Conservation (phyloP, 192 early-diverging fungal species). For the Thamnidium elegans region DNA sequence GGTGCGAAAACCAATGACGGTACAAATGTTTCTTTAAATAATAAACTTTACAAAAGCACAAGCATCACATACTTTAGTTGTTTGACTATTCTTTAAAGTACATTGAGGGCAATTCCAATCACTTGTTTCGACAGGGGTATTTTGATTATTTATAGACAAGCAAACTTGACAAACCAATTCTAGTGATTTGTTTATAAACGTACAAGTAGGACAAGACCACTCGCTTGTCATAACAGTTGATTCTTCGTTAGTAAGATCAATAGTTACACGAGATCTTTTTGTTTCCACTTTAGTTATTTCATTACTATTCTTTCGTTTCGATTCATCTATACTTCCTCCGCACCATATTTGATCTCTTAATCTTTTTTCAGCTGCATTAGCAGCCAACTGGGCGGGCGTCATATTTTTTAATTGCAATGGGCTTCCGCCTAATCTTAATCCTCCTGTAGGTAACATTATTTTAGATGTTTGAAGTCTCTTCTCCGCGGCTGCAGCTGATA, state of each 20-base stretch:
- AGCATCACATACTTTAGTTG: constrained; percentile 6
- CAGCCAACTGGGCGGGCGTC: constrained; percentile 60
- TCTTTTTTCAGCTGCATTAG: constrained; percentile 65
- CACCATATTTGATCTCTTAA: constrained; percentile 66
- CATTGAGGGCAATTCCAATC: background rate
- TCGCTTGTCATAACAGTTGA: background rate
- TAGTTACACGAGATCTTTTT: background rate
- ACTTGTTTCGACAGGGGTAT: background rate
- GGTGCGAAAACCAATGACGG: constrained; percentile 70
- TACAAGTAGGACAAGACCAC: constrained; percentile 58
- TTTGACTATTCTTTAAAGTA: background rate
- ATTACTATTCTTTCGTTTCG: background rate
- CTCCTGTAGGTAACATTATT: constrained; percentile 62
- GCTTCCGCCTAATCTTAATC: constrained; percentile 38
- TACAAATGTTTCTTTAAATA: constrained; percentile 59
- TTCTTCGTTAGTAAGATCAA: background rate
- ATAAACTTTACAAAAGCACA: constrained; percentile 2
- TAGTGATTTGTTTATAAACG: constrained; percentile 48
- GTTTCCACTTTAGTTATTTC: background rate
- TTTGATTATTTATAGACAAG: background rate
- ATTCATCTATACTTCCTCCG: constrained; percentile 36
- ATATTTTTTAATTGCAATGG: constrained; percentile 27
- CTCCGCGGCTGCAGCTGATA: constrained; percentile 57
- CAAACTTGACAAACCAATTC: constrained; percentile 49
- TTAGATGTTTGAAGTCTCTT: constrained; percentile 40